phyloP scores from a whole-genome alignment of 345 rosid genomes.

The Eucalyptus erythrocorys region DNA sequence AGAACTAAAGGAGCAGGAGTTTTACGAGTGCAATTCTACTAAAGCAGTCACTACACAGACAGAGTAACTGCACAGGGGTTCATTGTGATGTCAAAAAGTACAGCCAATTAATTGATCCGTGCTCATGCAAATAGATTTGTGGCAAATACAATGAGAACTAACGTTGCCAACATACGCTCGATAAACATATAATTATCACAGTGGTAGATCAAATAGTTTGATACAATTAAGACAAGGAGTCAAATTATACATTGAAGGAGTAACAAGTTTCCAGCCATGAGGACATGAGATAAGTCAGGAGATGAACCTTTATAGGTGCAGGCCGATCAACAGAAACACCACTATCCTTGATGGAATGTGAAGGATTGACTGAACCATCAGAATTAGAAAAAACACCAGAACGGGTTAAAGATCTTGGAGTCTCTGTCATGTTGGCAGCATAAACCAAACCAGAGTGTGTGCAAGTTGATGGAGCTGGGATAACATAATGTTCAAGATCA shows the following conservation, averaged over 20 bases:
- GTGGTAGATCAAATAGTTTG: not conserved
- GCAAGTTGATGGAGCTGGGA: slow-evolving; percentile 86
- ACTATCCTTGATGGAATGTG: no score
- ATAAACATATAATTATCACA: not conserved
- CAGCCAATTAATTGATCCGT: not conserved
- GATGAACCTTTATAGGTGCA: no score
- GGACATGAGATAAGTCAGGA: no score
- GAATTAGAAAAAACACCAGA: no score
- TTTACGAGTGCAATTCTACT: not conserved
- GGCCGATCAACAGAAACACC: no score
- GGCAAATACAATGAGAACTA: not conserved
- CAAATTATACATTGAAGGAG: no score
- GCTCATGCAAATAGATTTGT: not conserved
- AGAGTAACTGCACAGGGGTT: not conserved
- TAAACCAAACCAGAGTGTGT: slow-evolving; percentile 69
- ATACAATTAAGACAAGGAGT: not conserved
- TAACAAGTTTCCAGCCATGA: no score
- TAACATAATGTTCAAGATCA: slow-evolving; percentile 91
- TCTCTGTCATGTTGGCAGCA: slow-evolving; percentile 88
- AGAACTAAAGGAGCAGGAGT: not conserved
- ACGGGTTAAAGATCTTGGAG: slow-evolving; percentile 65
- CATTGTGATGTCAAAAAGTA: not conserved
- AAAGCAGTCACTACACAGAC: not conserved
- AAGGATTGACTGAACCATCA: no score
- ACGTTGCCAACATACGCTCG: not conserved